Evolutionary conservation across 2,329 filamentous ascomycete species (phyloP), one percentile per base, ranked within the genome.

Genomic region (Colletotrichum sp.): DNA sequence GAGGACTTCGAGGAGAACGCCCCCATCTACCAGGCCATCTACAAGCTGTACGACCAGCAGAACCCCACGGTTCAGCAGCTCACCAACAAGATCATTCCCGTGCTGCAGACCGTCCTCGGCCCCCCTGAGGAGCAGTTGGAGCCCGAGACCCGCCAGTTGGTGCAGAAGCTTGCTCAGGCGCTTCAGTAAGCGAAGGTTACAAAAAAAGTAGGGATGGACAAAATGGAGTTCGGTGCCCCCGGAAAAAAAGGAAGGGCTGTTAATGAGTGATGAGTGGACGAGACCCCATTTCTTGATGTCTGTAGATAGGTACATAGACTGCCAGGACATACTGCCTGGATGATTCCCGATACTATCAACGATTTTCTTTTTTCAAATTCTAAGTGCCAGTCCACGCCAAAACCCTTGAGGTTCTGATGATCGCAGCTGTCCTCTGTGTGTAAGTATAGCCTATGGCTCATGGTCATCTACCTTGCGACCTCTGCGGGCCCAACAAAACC

Each of bases 1-100:
- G 96, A 98, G 83, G 97, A 99, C 85, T 99, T 92, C 81, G 96
- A 98, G 86, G 97, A 99, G 91, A 99, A 99, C 87, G 95, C 95
- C 81, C 96, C 97, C 11, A 93, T 99, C 76, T 99, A 94, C 87
- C 91, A 94, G 84, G 98, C 96, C 92, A 93, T 99, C 81, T 93
- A 95, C 85, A 93, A 94, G 85, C 91, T 99, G 78, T 98, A 96
- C 84, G 91, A 94, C 80, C 88, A 90, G 77, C 90, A 92, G 78
- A 93, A 96, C 85, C 87, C 90, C 15, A 94, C 92, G 3, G 90
- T 96, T 63, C 91, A 93, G 84, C 88, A 91, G 80, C 89, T 95
- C 63, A 96, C 95, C 6, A 90, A 92, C 49, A 89, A 92, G 82
- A 88, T 97, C 73, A 87, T 95, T 79, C 90, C 91, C 15, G 86